phyloP scores from a whole-genome alignment of 2,329 filamentous ascomycete species.

The Diaporthe sp. region DNA sequence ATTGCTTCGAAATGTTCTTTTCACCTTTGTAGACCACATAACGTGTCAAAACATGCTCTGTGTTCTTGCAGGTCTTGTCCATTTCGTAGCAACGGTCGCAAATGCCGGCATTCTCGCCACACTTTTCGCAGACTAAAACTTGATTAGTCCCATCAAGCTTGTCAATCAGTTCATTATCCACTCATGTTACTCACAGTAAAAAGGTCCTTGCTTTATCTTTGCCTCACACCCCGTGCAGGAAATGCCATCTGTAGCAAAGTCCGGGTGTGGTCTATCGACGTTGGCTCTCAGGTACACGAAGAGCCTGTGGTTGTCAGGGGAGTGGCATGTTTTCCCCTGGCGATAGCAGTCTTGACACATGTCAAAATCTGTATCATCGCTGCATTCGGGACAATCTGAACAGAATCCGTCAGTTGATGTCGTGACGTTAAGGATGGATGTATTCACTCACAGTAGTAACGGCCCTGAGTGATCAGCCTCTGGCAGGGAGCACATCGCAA shows the following conservation, averaged over 20 bases:
- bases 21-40: slow-evolving; percentile 31
- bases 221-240: slow-evolving; percentile 21
- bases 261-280: slow-evolving; percentile 24
- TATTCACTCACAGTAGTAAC: slow-evolving; percentile 30
- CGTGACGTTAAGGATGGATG: no score
- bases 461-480: slow-evolving; percentile 25
- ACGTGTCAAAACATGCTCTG: slow-evolving; percentile 23
- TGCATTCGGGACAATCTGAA: slow-evolving; percentile 33
- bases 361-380: slow-evolving; percentile 15
- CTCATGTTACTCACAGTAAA: slow-evolving; percentile 23
- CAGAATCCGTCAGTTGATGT: neutral
- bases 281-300: slow-evolving; percentile 32
- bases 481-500: slow-evolving; percentile 29
- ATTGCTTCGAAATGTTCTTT: slow-evolving; percentile 22
- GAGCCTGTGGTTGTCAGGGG: slow-evolving; percentile 25
- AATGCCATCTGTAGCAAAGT: slow-evolving; percentile 23
- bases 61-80: slow-evolving; percentile 25
- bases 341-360: slow-evolving; percentile 33
- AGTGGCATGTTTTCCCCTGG: slow-evolving; percentile 27
- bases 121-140: slow-evolving; percentile 26
- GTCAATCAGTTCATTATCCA: no score
- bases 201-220: slow-evolving; percentile 28
- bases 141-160: neutral
- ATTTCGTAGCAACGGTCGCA: slow-evolving; percentile 33
- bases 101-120: slow-evolving; percentile 24